phyloP scores from a whole-genome alignment of 306 rosid genomes.

The Acmispon strigosus region DNA sequence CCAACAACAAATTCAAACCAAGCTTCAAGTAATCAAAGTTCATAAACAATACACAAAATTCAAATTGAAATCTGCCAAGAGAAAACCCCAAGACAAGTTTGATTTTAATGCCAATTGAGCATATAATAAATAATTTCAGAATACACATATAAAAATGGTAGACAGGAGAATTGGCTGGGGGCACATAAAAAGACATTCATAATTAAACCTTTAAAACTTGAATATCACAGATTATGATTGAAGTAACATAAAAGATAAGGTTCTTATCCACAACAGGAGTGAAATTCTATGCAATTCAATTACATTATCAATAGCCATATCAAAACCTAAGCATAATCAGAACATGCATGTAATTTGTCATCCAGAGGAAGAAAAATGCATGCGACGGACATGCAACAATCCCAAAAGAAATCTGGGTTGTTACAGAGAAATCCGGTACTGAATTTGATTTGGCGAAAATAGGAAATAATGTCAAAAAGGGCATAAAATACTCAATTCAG shows the following conservation, averaged over 20 bases:
- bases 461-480: neutral
- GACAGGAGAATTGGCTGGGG: neutral
- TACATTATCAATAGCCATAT: neutral
- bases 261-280: neutral
- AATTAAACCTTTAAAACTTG: neutral
- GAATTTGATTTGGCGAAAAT: neutral
- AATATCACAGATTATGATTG: neutral
- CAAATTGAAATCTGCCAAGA: conserved; percentile 2
- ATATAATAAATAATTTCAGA: neutral
- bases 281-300: neutral
- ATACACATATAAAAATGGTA: neutral
- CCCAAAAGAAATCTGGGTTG: neutral
- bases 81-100: neutral
- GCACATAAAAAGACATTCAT: neutral
- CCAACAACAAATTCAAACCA: neutral
- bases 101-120: neutral
- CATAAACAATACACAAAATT: neutral
- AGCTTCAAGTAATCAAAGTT: neutral
- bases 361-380: neutral
- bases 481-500: neutral
- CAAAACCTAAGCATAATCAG: neutral
- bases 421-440: neutral
- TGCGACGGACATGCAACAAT: neutral
- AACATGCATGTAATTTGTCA: conserved; percentile 6
- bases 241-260: neutral